Evolutionary conservation across 495 filamentous ascomycete species (phyloP), one percentile per base, ranked within the genome.

Genomic region (Xylaria grammica): DNA sequence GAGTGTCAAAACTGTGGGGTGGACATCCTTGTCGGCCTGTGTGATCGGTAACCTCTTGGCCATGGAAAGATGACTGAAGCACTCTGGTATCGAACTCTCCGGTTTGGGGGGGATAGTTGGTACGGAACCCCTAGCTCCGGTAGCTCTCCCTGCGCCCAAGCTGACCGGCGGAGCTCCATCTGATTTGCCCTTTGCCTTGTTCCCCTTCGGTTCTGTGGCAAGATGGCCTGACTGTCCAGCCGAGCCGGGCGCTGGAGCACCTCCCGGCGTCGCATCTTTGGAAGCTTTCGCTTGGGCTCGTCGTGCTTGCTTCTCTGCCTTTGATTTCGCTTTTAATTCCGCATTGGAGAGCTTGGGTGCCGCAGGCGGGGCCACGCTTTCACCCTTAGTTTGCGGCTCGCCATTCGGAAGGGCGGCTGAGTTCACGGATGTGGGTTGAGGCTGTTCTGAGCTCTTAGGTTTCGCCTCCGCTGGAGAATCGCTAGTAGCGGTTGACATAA

Each of bases 11-110:
- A 98, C 88, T 0, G 92, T 88, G 2, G 93, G 93, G 72, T 99
- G 93, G 20, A 99, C 90, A 69, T 97, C 94, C 72, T 94, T 95
- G 32, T 87, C 84, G 13, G 90, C 91, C 24, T 90, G 90, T 1
- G 88, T 87, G 30, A 93, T 79, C 7, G 86, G 87, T 57, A 90
- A 90, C 61, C 88, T 82, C 66, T 90, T 86, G 40, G 91, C 85
- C 62, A 91, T 91, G 68, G 95, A 90, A 15, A 97, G 76, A 74
- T 97, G 93, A 55, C 91, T 89, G 70, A 97, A 95, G 34, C 94
- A 87, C 46, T 90, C 87, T 26, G 80, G 80, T 49, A 82, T 76
- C 15, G 88, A 86, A 36, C 86, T 89, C 73, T 93, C 93, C 58
- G 87, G 86, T 67, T 92, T 87, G 60, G 82, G 79, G 65, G 82